Evolutionary conservation across 352 stramenopile genomes (phyloP).

Genomic region (Pythium phragmitis): DNA sequence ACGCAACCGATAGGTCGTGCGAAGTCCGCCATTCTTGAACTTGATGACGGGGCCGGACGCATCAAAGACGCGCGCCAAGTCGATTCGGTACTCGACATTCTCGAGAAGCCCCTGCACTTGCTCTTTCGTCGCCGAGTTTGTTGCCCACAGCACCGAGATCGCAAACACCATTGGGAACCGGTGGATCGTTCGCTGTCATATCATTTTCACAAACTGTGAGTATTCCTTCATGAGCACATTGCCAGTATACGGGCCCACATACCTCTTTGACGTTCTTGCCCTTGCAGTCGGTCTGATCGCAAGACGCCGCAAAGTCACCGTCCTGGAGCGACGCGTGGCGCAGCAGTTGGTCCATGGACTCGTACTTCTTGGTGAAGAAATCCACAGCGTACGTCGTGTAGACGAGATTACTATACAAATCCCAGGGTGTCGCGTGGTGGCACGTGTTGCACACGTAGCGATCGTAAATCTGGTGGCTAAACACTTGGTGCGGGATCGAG

Average conservation of each 20-base stretch:
- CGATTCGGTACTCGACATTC: constrained; percentile 66
- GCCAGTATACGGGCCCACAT: constrained; percentile 1
- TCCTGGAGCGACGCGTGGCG: constrained; percentile 56
- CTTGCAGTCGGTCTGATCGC: constrained; percentile 51
- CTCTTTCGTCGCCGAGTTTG: constrained; percentile 67
- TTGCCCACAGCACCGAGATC: constrained; percentile 81
- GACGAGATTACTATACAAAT: constrained; percentile 83
- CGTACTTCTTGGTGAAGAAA: constrained; percentile 55
- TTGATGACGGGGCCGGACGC: constrained; percentile 62
- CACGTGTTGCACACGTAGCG: constrained; percentile 68
- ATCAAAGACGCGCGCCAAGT: constrained; percentile 76
- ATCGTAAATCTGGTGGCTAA: constrained; percentile 87
- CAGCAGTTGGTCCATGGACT: constrained; percentile 74
- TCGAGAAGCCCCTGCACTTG: constrained; percentile 64
- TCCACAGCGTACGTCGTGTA: constrained; percentile 83
- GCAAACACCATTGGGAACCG: constrained; percentile 87
- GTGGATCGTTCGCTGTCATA: constrained; percentile 56
- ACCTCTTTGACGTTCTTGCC: constrained; percentile 72
- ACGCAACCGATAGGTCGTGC: constrained; percentile 73
- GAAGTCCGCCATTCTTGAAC: constrained; percentile 69
- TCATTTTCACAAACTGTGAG: not conserved
- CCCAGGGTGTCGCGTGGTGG: constrained; percentile 62
- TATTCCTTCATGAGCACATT: not conserved
- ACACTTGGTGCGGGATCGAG: constrained; percentile 85
- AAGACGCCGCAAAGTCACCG: constrained; percentile 51